Evolutionary conservation across 106 monocot species (phyloP), one percentile per base, ranked within the genome.

Genomic region (Alisma plantagoaquatica): DNA sequence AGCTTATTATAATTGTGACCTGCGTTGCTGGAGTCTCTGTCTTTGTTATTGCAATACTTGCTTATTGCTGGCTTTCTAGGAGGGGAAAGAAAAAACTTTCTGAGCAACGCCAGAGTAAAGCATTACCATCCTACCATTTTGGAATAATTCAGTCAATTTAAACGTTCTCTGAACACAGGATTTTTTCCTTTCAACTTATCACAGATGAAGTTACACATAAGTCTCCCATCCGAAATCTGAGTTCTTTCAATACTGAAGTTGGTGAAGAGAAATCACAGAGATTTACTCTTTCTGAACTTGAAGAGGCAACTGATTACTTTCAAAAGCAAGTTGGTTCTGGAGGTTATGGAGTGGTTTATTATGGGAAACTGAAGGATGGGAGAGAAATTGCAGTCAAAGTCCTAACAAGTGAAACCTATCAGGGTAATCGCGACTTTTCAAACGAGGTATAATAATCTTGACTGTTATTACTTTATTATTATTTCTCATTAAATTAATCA

Each of bases 381-480:
- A 84, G 67, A 69, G 94, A 94, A 62, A 88, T 94, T 49, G 94
- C 94, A 25, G 94, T 94, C 17, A 94, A 94, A 59, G 74, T 94
- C 54, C 75, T 84, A 0, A 84, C 74, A 2, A 91, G 80, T 57
- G 94, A 94, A 35, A 80, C 94, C 21, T 94, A 72, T 53, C 87
- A 94, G 58, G 94, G 94, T 29, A 83, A 80, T 33, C 71, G 83
- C 22, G 87, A 94, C 42, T 94, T 94, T 63, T 65, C 74, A 51
- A 94, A 94, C 62, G 94, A 94, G 88, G 92, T 87, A 69, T 18
- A 19, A n/a, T n/a, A n/a, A n/a, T n/a, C n/a, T n/a, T n/a, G n/a
- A n/a, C n/a, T n/a, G n/a, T n/a, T n/a, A n/a, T n/a, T n/a, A n/a
- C n/a, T n/a, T n/a, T n/a, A n/a, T n/a, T n/a, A n/a, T n/a, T n/a